Conservation (phyloP, 2,329 filamentous ascomycete species). For the Kalaharituber pfeilii region DNA sequence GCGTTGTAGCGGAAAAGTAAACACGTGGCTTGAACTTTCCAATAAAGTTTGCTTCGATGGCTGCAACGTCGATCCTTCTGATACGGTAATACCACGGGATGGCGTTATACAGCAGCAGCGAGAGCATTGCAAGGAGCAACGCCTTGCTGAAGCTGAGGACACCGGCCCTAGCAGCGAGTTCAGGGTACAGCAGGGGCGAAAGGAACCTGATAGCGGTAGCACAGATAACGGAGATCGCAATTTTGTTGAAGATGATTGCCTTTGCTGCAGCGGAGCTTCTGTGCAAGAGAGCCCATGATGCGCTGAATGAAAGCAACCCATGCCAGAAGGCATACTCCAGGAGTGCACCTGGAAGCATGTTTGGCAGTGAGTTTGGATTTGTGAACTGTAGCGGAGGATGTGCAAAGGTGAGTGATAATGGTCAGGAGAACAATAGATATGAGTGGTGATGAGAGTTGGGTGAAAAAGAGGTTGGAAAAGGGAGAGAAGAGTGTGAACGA, state of each 20-base stretch:
- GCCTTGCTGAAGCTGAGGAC: neutral
- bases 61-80: neutral
- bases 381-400: neutral
- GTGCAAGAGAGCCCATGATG: neutral
- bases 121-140: neutral
- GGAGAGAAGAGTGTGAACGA: neutral
- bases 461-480: neutral
- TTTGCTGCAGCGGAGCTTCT: neutral
- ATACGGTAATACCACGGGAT: neutral
- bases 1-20: slow-evolving; percentile 47
- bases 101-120: neutral
- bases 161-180: too few species aligned
- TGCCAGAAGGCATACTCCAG: neutral
- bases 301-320: neutral
- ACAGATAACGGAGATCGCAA: neutral
- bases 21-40: slow-evolving; percentile 32
- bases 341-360: neutral
- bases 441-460: neutral
- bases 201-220: neutral
- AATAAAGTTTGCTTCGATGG: neutral
- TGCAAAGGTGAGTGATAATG: neutral
- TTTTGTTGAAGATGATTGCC: neutral
- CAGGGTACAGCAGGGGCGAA: neutral
- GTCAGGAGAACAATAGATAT: neutral
- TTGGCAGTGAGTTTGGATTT: neutral